A percentile compares a stretch with the other conserved stretches of the same genome.
phyloP scores from a whole-genome alignment of 2,329 filamentous ascomycete genomes.

The Teratosphaeria destructans region DNA sequence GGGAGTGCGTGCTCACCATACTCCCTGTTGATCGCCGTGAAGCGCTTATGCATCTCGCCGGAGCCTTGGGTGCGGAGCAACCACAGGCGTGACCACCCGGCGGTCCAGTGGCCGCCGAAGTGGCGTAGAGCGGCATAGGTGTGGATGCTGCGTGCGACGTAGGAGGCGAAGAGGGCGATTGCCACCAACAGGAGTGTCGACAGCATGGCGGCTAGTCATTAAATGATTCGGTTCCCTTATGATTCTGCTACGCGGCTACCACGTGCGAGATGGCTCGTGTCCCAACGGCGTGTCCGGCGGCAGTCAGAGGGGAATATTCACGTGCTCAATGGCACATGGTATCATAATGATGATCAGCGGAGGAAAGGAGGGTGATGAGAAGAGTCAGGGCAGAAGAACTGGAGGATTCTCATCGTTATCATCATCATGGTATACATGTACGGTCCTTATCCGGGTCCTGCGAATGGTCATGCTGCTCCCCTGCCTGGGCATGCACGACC shows the following conservation, averaged over 20 bases:
- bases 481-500: not conserved
- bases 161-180: constrained; percentile 15
- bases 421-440: not conserved
- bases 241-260: not conserved
- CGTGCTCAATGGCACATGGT: not conserved
- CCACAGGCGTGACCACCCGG: constrained; percentile 30
- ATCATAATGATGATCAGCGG: no score
- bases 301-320: not conserved
- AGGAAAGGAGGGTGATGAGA: not conserved
- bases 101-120: constrained; percentile 29
- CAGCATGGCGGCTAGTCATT: not conserved
- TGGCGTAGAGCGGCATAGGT: constrained; percentile 23
- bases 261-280: not conserved
- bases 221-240: constrained; percentile 3
- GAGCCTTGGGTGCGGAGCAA: constrained; percentile 26
- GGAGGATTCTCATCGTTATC: not conserved
- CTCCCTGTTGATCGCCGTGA: constrained; percentile 26
- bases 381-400: not conserved
- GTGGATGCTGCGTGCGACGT: constrained; percentile 18
- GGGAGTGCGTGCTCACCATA: constrained; percentile 21
- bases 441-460: not conserved
- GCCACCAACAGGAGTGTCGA: constrained; percentile 1
- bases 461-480: not conserved
- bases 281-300: not conserved
- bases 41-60: constrained; percentile 29